A percentile compares a stretch with the other conserved stretches of the same genome.
These are phyloP conservation scores for Calvatia gigantea DNA, from an alignment of 768 basidiomycete species.

Conservation along the genomic window DNA sequence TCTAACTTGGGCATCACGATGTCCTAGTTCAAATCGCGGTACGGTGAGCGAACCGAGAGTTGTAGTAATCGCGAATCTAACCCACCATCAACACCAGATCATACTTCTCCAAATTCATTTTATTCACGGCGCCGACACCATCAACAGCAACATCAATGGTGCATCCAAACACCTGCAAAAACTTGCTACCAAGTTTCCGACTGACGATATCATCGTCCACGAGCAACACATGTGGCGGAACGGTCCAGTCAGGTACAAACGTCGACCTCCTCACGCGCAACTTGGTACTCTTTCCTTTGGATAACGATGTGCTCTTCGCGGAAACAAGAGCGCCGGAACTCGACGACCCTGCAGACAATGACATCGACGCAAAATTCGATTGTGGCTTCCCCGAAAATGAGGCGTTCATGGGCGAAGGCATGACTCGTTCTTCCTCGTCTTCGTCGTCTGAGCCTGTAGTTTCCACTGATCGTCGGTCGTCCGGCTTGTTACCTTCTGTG, in stretches of 20 bases:
- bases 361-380: constrained; percentile 15
- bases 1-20: constrained; percentile 93
- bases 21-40: constrained; percentile 47
- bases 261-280: constrained; percentile 71
- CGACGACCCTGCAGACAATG: constrained; percentile 16
- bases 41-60: neutral
- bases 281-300: constrained; percentile 29
- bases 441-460: constrained; percentile 14
- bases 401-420: constrained; percentile 28
- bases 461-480: neutral
- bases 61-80: constrained; percentile 17
- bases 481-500: neutral
- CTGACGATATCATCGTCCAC: constrained; percentile 97
- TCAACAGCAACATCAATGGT: constrained; percentile 93
- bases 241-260: constrained; percentile 88
- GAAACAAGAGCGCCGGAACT: neutral
- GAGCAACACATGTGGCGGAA: constrained; percentile 84
- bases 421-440: constrained; percentile 32
- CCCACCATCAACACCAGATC: constrained; percentile 93
- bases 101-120: constrained; percentile 96
- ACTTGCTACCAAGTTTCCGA: constrained; percentile 84
- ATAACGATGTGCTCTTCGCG: constrained; percentile 7
- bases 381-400: constrained; percentile 9
- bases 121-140: constrained; percentile 87
- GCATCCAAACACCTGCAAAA: constrained; percentile 94